A percentile compares a stretch with the other conserved stretches of the same genome.
phyloP scores from a whole-genome alignment of 2,329 filamentous ascomycete genomes.

The Colletotrichum spinosum region DNA sequence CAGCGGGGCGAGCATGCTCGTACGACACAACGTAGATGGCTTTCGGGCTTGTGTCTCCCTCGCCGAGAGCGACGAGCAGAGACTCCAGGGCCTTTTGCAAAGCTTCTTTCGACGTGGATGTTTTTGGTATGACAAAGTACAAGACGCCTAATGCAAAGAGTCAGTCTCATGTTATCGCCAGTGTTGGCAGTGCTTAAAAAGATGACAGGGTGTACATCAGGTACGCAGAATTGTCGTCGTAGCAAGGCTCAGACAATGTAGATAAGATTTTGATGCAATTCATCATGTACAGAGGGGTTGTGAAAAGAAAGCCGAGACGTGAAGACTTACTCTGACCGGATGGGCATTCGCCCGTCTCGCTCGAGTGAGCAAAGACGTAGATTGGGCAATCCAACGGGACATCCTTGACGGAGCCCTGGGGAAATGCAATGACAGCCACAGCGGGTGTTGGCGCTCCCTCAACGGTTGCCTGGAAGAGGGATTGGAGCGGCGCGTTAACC shows the following conservation, averaged over 20 bases:
- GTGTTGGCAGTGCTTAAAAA: conserved; percentile 38
- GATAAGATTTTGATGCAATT: conserved; percentile 92
- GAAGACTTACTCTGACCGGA: conserved; percentile 84
- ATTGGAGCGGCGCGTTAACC: conserved; percentile 72
- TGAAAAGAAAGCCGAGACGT: conserved; percentile 22
- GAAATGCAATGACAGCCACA: conserved; percentile 77
- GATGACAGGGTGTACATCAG: conserved; percentile 71
- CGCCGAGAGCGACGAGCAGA: conserved; percentile 51
- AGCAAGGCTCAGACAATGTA: conserved; percentile 97
- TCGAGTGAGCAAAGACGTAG: conserved; percentile 81
- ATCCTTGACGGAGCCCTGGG: conserved; percentile 59
- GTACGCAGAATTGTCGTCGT: conserved; percentile 89
- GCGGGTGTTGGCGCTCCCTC: conserved; percentile 84
- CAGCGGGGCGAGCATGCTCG: conserved; percentile 57
- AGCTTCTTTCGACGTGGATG: conserved; percentile 47
- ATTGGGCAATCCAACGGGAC: conserved; percentile 58
- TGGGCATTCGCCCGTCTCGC: conserved; percentile 93
- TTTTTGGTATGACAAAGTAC: conserved; percentile 54
- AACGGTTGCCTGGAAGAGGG: conserved; percentile 76
- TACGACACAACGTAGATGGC: conserved; percentile 67
- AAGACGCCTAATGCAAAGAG: conserved; percentile 42
- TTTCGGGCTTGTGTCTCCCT: conserved; percentile 43
- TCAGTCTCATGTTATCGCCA: conserved; percentile 43
- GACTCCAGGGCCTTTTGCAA: conserved; percentile 55
- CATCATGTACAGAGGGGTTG: conserved; percentile 76